These are phyloP conservation scores for Thymus quinquecostatus DNA, from an alignment of 257 asterid species.

Conservation along the genomic window DNA sequence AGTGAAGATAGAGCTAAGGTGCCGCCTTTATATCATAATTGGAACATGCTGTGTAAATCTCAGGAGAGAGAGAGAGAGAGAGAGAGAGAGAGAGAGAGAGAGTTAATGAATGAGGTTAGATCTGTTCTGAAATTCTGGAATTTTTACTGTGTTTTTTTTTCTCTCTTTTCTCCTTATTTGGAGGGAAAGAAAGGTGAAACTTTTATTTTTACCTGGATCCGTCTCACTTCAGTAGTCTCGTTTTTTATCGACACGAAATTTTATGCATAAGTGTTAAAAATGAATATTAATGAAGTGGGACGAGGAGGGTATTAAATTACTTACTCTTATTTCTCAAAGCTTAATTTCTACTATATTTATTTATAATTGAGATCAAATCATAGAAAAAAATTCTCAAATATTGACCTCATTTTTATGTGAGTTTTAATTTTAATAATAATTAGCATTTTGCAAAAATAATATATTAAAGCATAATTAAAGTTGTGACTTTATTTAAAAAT, in stretches of 20 bases:
- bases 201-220: conserved; percentile 1
- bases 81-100: conserved; percentile 8
- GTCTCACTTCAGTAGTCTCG: too few relatives aligned
- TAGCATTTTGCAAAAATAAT: too few relatives aligned
- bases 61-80: conserved; percentile 9
- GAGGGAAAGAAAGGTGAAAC: conserved; percentile 15
- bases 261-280: too few relatives aligned
- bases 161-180: conserved; percentile 18
- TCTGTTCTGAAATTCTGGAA: conserved; percentile 36
- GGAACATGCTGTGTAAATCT: conserved; percentile 26
- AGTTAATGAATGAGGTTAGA: conserved; percentile 27
- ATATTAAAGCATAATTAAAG: too few relatives aligned
- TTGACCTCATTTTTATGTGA: too few relatives aligned
- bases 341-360: not conserved
- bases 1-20: conserved; percentile 32
- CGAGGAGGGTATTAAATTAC: not conserved
- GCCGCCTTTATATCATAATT: conserved; percentile 24
- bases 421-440: too few relatives aligned
- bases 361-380: too few relatives aligned
- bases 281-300: too few relatives aligned
- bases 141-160: conserved; percentile 13
- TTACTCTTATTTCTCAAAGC: not conserved
- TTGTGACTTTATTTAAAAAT: too few relatives aligned
- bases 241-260: too few relatives aligned
- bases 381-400: too few relatives aligned